Base-by-base conservation (phyloP, 2,329 filamentous ascomycete genomes). In the Waltergamsia citrina region DNA sequence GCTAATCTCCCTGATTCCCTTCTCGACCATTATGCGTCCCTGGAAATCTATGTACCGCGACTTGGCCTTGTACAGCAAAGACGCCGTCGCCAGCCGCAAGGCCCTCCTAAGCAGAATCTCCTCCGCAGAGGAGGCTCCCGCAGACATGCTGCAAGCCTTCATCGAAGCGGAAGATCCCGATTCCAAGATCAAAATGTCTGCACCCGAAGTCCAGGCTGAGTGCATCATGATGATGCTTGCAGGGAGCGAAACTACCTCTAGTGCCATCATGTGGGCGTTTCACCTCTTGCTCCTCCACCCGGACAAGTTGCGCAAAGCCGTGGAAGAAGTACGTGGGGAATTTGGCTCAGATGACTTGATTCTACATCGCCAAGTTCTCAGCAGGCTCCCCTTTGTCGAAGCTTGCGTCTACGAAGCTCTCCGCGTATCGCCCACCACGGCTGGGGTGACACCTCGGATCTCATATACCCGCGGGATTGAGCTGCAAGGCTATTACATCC, bases 331-430 rank as follows among this genome's bases (percentile, higher is more conserved):
- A 8, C 16, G 30, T 7, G 12, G 11, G 12, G 19, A 17, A 7
- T 32, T 32, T 16, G 11, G 18, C 5, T n/a, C 30, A 7, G 30
- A 32, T 12, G 18, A 32, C n/a, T n/a, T 32, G 5, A 23, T 32
- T 12, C 23, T 16, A 6, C 30, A 32, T 16, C 17, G 17, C 18
- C 18, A 32, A 20, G 19, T 32, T n/a, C 19, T 32, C 18, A 12
- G 10, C 9, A 20, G 32, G 31, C 36, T 38, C 6, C 36, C 36
- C 5, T 38, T 30, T 17, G 27, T 38, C 14, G 36, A 38, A 15
- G 36, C 36, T 3, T 25, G 29, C 9, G 32, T 38, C 5, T 34
- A 29, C 15, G 36, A 38, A 18, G 36, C 31, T 16, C 21, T 38
- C 19, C 32, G 36, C 11, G 26, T 29, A 17, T 37, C 35, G 8